These are phyloP conservation scores for Cladosporium sphaerospermum DNA, from an alignment of 2,329 filamentous ascomycete species.

Conservation along the genomic window DNA sequence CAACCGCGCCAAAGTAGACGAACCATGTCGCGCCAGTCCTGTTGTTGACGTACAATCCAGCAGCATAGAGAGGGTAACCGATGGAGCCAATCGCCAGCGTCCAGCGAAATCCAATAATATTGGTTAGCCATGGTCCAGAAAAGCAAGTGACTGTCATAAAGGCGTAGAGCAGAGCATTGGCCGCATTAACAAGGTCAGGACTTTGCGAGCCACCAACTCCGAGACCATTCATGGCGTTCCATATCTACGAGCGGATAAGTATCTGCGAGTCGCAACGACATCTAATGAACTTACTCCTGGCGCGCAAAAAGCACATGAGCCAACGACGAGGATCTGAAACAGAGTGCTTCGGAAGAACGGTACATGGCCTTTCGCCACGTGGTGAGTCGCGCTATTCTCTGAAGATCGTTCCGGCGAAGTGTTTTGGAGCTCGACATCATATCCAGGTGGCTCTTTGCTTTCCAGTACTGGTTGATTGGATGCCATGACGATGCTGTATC, in stretches of 20 bases:
- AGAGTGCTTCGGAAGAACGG: conserved; percentile 15
- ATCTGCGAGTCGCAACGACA: too few species aligned
- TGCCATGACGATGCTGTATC: background rate
- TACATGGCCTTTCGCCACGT: background rate
- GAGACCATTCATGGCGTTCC: conserved; percentile 63
- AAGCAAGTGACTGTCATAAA: conserved; percentile 67
- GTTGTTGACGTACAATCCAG: conserved; percentile 45
- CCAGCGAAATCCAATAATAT: conserved; percentile 25
- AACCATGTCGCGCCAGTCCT: conserved; percentile 47
- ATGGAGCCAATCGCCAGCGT: conserved; percentile 20
- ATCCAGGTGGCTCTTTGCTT: background rate
- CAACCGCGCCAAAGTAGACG: conserved; percentile 42
- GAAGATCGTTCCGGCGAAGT: background rate
- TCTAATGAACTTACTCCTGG: background rate
- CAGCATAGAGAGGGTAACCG: conserved; percentile 42
- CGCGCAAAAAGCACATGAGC: conserved; percentile 6
- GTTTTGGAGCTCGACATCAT: background rate
- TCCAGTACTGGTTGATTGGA: background rate
- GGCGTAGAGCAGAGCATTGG: conserved; percentile 65
- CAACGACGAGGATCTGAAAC: conserved; percentile 9
- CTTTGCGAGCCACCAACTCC: conserved; percentile 61
- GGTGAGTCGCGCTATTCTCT: background rate
- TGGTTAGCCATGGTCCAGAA: conserved; percentile 38
- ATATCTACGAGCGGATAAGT: conserved; percentile 40
- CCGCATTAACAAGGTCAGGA: conserved; percentile 62